Base-by-base conservation (phyloP, 2,329 filamentous ascomycete species). In the Paracoccidioides lutzii region DNA sequence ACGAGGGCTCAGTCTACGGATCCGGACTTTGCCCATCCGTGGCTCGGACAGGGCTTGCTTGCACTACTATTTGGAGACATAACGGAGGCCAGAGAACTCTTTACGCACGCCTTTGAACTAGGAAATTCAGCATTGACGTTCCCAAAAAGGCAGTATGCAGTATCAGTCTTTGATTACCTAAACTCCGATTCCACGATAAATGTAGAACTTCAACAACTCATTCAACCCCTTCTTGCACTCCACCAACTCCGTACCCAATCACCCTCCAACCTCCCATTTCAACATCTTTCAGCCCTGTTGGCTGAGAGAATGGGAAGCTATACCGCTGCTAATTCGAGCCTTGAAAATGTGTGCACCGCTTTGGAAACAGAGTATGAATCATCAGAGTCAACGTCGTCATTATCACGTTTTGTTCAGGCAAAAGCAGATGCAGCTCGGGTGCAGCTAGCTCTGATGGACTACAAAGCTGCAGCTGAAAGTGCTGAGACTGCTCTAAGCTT, bases 21-120 rank as follows among this genome's bases (percentile, higher is more conserved):
- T 67, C 93, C 94, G 0, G 91, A 96, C 61, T 95, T 91, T 66
- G 84, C 90, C 0, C 83, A 91, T 65, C 91, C 90, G 14, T 98
- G 93, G 94, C 75, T 97, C 6, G 93, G 93, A 0, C 91, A 97
- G 70, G 91, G 88, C 0, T 78, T 95, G 32, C 79, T 97, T 53
- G 90, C 93, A 3, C 76, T 90, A 14, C 74, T 91, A 33, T 80
- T 81, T 52, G 90, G 88, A 1, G 85, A 95, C 59, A 63, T 74
- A 0, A 82, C 81, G 58, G 90, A 96, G 71, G 90, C 91, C 0
- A 79, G 88, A 28, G 83, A 84, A 9, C 80, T 97, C 8, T 95
- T 96, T 66, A 90, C 88, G 1, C 93, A 98, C 67, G 91, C 93
- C 0, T 93, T 95, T 74, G 90, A 95, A 60, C 91, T 98, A 51